Percentiles rank a stretch among this genome's conserved stretches.
These are phyloP conservation scores for Rhododendron mucronatum DNA, from an alignment of 148 eudicot species.

Conservation along the genomic window DNA sequence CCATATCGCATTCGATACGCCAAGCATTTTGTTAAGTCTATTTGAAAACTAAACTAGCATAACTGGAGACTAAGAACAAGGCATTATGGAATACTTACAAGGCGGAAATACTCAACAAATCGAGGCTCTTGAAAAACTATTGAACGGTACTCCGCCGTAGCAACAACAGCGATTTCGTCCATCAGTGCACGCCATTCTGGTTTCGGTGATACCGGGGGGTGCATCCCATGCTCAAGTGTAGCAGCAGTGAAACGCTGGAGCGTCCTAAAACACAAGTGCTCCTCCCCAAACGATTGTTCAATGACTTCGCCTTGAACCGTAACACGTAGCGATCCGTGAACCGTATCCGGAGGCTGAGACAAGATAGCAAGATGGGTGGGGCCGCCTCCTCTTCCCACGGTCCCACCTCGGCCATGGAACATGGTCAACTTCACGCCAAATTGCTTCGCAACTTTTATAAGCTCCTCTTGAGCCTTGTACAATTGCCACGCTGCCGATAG, in stretches of 20 bases:
- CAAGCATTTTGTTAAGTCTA: neutral
- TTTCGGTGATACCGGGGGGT: conserved; percentile 82
- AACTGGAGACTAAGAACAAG: neutral
- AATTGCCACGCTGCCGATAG: conserved; percentile 96
- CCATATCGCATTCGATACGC: neutral
- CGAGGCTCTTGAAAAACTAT: conserved; percentile 91
- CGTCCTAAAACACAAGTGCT: conserved; percentile 94
- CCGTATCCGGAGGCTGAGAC: conserved; percentile 95
- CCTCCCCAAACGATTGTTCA: conserved; percentile 96
- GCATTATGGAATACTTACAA: conserved; percentile 41
- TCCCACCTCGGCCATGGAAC: conserved; percentile 99
- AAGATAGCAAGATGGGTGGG: conserved; percentile 97
- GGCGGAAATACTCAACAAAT: conserved; percentile 95
- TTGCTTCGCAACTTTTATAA: conserved; percentile 77
- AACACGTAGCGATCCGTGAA: conserved; percentile 89
- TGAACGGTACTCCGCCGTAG: conserved; percentile 83
- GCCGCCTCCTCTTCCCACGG: conserved; percentile 98
- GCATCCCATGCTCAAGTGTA: conserved; percentile 98
- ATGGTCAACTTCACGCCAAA: conserved; percentile 83
- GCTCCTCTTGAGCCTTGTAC: conserved; percentile 98
- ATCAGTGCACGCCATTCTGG: conserved; percentile 94
- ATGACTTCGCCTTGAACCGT: conserved; percentile 98
- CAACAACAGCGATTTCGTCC: conserved; percentile 78
- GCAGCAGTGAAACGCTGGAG: conserved; percentile 96
- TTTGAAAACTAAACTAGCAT: neutral